Percentiles rank a stretch among this genome's conserved stretches.
phyloP scores from a whole-genome alignment of 768 basidiomycete genomes.

The Inosperma sp. region DNA sequence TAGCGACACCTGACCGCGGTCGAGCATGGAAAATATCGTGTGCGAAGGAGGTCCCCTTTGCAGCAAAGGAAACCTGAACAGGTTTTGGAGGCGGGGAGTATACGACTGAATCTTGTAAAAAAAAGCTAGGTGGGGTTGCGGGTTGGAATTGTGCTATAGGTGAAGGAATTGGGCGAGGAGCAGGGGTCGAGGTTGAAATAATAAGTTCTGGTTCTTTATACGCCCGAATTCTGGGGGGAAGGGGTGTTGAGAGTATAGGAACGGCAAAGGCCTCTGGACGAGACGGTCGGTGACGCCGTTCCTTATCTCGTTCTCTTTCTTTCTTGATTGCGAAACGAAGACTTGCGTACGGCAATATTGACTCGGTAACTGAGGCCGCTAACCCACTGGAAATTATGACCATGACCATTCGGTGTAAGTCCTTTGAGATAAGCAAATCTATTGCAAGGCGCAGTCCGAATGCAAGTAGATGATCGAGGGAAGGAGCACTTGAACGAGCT shows the following conservation, averaged over 20 bases:
- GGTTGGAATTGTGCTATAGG: conserved; percentile 26
- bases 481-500: conserved; percentile 23
- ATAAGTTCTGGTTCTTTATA: conserved; percentile 21
- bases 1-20: conserved; percentile 29
- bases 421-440: conserved; percentile 39
- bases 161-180: conserved; percentile 4
- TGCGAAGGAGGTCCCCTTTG: conserved; percentile 13
- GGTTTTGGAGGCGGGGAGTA: conserved; percentile 28
- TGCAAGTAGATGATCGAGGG: conserved; percentile 38
- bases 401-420: conserved; percentile 29
- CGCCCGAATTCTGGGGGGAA: conserved; percentile 30
- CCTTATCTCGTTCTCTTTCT: conserved; percentile 23
- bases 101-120: conserved; percentile 31
- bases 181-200: conserved; percentile 7
- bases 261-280: conserved; percentile 16
- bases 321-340: conserved; percentile 22
- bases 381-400: conserved; percentile 37
- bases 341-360: conserved; percentile 25
- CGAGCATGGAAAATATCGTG: conserved; percentile 24
- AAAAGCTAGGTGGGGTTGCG: conserved; percentile 38
- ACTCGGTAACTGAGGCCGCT: conserved; percentile 32
- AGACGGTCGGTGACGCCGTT: conserved; percentile 27
- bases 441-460: conserved; percentile 40
- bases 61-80: conserved; percentile 24
- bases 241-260: conserved; percentile 21